These are phyloP conservation scores for Cyberlindnera misumaiensis DNA, from an alignment of 805 yeast genomes.

Conservation along the genomic window DNA sequence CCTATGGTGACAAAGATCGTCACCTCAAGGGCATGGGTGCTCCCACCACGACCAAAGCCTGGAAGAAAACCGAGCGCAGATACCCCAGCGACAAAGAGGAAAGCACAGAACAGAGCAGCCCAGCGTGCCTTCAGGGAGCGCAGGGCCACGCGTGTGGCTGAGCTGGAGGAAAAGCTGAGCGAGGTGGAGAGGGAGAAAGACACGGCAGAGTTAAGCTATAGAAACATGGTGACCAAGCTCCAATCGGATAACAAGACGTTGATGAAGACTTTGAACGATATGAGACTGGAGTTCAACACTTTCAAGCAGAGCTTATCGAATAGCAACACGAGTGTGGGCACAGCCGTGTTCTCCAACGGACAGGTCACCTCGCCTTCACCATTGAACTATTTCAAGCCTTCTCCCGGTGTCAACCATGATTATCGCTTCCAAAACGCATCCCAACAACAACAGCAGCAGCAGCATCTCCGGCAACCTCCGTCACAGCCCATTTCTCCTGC, in stretches of 20 bases:
- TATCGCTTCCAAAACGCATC: slow-evolving; percentile 5
- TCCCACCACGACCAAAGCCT: slow-evolving; percentile 76
- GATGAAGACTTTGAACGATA: slow-evolving; percentile 24
- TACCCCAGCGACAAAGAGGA: slow-evolving; percentile 77
- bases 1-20: slow-evolving; percentile 39
- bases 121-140: slow-evolving; percentile 88
- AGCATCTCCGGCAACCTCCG: slow-evolving; percentile 4
- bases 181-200: slow-evolving; percentile 65
- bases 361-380: slow-evolving; percentile 22
- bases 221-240: slow-evolving; percentile 16
- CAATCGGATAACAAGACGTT: slow-evolving; percentile 30
- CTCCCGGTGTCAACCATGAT: slow-evolving; percentile 18
- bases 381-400: slow-evolving; percentile 42
- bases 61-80: slow-evolving; percentile 60
- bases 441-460: neutral
- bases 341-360: slow-evolving; percentile 21
- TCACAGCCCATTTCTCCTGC: neutral
- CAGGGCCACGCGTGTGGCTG: slow-evolving; percentile 74
- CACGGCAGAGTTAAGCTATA: slow-evolving; percentile 36
- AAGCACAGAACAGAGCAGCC: slow-evolving; percentile 92
- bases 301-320: slow-evolving; percentile 12
- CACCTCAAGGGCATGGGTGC: slow-evolving; percentile 68
- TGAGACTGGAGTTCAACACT: slow-evolving; percentile 20
- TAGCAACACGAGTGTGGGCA: slow-evolving; percentile 6
- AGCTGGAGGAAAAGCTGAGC: slow-evolving; percentile 61